Evolutionary conservation across 805 yeast species (phyloP).

Genomic region (Kluyveromyces dobzhanskii): DNA sequence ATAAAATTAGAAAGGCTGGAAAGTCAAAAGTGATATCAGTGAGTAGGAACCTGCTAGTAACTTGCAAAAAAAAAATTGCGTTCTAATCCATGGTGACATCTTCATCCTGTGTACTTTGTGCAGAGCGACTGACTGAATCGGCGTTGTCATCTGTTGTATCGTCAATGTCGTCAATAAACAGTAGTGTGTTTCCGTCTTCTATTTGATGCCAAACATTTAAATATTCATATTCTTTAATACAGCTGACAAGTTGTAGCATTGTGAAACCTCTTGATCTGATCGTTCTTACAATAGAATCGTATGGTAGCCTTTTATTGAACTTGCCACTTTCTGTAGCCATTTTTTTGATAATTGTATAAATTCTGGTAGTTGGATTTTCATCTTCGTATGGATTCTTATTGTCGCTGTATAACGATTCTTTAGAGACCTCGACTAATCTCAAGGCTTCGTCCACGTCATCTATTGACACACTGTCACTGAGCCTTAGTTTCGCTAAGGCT

Average conservation of each 20-base stretch:
- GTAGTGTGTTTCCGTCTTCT: constrained; percentile 59
- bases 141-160: not conserved
- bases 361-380: constrained; percentile 55
- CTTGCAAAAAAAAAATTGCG: no score
- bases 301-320: constrained; percentile 29
- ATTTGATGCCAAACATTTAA: constrained; percentile 70
- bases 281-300: constrained; percentile 48
- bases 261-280: constrained; percentile 80
- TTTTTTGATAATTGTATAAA: constrained; percentile 61
- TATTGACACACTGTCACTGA: constrained; percentile 57
- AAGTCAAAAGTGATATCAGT: no score
- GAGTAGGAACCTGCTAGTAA: no score
- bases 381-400: constrained; percentile 48
- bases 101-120: not conserved
- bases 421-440: constrained; percentile 78
- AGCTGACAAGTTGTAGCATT: constrained; percentile 63
- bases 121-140: not conserved
- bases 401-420: constrained; percentile 62
- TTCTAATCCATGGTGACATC: not conserved
- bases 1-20: no score
- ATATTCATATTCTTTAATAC: constrained; percentile 64
- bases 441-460: constrained; percentile 95
- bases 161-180: constrained; percentile 39
- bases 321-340: constrained; percentile 38
- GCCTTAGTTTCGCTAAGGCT: constrained; percentile 85